These are phyloP conservation scores for Priceomyces medius DNA, from an alignment of 805 yeast genomes.

Conservation along the genomic window DNA sequence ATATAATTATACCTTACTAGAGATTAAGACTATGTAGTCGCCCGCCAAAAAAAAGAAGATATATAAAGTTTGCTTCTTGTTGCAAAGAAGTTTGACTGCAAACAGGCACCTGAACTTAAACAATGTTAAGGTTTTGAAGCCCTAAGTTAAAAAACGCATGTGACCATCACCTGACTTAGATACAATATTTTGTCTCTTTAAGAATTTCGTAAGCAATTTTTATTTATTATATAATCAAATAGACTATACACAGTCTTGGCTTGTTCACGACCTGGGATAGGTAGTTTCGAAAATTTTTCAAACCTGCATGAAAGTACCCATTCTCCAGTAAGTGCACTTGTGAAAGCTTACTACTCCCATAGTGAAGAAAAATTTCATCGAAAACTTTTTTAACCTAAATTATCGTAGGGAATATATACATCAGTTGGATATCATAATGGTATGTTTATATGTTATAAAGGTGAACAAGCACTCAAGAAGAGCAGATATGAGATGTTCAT, in stretches of 20 bases:
- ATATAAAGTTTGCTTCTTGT: too few relatives aligned
- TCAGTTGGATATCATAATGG: conserved; percentile 6
- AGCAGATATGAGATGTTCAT: background rate
- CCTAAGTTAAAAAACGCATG: too few relatives aligned
- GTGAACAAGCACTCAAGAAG: background rate
- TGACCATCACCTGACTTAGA: background rate
- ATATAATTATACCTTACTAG: too few relatives aligned
- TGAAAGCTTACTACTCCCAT: conserved; percentile 1
- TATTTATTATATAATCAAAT: background rate
- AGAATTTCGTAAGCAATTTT: too few relatives aligned
- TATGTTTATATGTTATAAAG: conserved; percentile 1
- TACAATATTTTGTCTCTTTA: background rate
- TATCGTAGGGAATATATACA: conserved; percentile 4
- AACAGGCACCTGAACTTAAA: too few relatives aligned
- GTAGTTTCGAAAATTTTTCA: conserved; percentile 5
- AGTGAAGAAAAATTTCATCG: conserved; percentile 5
- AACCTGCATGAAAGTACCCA: background rate
- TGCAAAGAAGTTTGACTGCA: too few relatives aligned
- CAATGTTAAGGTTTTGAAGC: too few relatives aligned
- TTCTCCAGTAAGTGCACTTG: background rate
- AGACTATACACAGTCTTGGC: background rate
- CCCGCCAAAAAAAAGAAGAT: too few relatives aligned
- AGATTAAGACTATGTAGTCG: too few relatives aligned
- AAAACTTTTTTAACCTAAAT: conserved; percentile 6
- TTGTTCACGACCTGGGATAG: background rate